phyloP scores from a whole-genome alignment of 1,139 yeast species.

The Candida tunisiensis region DNA sequence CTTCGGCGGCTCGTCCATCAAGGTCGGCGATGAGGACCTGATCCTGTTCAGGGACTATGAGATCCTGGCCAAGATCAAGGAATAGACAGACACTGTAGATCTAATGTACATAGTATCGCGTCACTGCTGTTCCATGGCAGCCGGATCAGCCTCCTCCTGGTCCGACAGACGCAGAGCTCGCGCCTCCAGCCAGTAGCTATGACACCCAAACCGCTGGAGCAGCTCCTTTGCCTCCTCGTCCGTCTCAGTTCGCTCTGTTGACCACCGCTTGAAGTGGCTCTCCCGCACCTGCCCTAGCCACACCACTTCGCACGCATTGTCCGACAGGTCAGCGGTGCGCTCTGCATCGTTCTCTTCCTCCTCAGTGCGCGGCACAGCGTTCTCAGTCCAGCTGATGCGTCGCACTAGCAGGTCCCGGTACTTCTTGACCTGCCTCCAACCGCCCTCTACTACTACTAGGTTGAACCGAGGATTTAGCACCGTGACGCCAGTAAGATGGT shows the following conservation, averaged over 20 bases:
- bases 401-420: conserved; percentile 43
- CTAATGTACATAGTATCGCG: conserved; percentile 2
- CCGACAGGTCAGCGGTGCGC: conserved; percentile 22
- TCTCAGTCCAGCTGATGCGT: conserved; percentile 59
- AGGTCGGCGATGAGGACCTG: conserved; percentile 55
- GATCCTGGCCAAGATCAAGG: conserved; percentile 74
- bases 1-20: conserved; percentile 76
- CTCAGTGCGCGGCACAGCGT: conserved; percentile 15
- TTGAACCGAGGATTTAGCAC: conserved; percentile 29
- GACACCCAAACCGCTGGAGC: conserved; percentile 32
- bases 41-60: conserved; percentile 63
- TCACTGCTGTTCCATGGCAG: too few relatives aligned
- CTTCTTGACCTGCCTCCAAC: conserved; percentile 38
- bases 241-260: conserved; percentile 29
- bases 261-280: conserved; percentile 45
- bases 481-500: conserved; percentile 45
- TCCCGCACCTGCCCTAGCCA: conserved; percentile 66
- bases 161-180: too few relatives aligned
- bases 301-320: conserved; percentile 35
- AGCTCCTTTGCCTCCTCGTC: conserved; percentile 40
- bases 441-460: conserved; percentile 61
- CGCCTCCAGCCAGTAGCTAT: conserved; percentile 37
- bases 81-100: conserved; percentile 6
- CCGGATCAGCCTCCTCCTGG: too few relatives aligned
- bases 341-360: conserved; percentile 3